A percentile compares a stretch with the other conserved stretches of the same genome.
phyloP scores from a whole-genome alignment of 805 yeast genomes.

The Danielia reshetovae region DNA sequence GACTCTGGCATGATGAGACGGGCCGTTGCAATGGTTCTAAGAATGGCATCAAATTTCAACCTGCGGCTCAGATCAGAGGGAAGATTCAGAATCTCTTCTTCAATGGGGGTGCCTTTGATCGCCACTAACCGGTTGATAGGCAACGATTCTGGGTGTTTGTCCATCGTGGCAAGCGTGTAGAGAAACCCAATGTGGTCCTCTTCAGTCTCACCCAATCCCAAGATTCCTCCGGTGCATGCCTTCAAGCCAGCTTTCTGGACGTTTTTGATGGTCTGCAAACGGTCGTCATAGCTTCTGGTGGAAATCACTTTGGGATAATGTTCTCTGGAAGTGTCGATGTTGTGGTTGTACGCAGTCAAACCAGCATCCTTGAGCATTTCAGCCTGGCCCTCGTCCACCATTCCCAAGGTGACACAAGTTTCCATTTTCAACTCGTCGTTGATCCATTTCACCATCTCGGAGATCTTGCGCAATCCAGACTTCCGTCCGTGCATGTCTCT shows the following conservation, averaged over 20 bases:
- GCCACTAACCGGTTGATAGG: slow-evolving; percentile 81
- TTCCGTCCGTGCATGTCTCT: slow-evolving; percentile 79
- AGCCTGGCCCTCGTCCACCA: slow-evolving; percentile 68
- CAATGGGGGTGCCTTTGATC: slow-evolving; percentile 75
- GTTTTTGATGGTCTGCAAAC: slow-evolving; percentile 60
- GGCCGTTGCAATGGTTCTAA: slow-evolving; percentile 73
- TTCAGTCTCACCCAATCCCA: slow-evolving; percentile 72
- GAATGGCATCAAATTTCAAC: slow-evolving; percentile 55
- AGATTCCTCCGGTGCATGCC: slow-evolving; percentile 77
- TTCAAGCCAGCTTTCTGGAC: slow-evolving; percentile 61
- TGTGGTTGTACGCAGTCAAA: slow-evolving; percentile 77
- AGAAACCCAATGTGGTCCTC: slow-evolving; percentile 66
- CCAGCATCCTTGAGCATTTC: slow-evolving; percentile 60
- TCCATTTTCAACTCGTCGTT: slow-evolving; percentile 63
- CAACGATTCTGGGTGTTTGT: slow-evolving; percentile 72
- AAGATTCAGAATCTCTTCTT: slow-evolving; percentile 42
- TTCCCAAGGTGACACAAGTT: slow-evolving; percentile 77
- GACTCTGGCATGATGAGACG: slow-evolving; percentile 69
- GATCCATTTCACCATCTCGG: slow-evolving; percentile 61
- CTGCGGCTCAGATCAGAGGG: slow-evolving; percentile 35
- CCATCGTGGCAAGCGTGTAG: slow-evolving; percentile 63
- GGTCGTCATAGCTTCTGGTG: slow-evolving; percentile 68
- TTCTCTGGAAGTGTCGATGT: slow-evolving; percentile 75
- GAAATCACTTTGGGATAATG: slow-evolving; percentile 71
- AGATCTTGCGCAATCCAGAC: slow-evolving; percentile 57